Evolutionary conservation across 1,284 basidiomycete species (phyloP), one percentile per base, ranked within the genome.

Genomic region (Ceratorhiza oryzae-sativae): DNA sequence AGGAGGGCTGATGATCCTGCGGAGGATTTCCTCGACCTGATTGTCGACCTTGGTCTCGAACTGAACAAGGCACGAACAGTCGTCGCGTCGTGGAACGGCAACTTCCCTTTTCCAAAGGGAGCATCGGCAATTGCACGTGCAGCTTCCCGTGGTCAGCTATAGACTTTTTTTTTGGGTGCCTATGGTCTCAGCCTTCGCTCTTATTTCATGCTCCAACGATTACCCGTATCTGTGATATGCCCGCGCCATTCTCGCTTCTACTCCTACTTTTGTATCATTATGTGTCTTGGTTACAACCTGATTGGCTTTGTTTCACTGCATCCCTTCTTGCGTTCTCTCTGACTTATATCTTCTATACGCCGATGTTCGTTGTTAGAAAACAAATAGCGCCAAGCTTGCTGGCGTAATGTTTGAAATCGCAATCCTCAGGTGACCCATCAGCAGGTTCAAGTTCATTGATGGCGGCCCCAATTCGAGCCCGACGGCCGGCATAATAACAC

Each of bases 221-320:
- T 63, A 4, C 61, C 48, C 53, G 53, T 12, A 39, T 63, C 27
- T 49, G 61, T 39, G 48, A 55, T 41, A 56, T 68, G 49, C n/a
- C 53, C 6, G 23, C 36, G 18, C 39, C 41, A 27, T 30, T 32
- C 41, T 48, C 45, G 41, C 41, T 20, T 41, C 63, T 53, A 39
- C 67, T 49, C 20, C 32, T 70, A 56, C 67, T 49, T 27, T 23
- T 70, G 67, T 71, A 71, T 71, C 67, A 71, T 71, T 71, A 71
- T 71, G 32, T 71, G 34, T 48, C 67, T 60, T 32, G 51, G n/a
- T 18, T 45, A 45, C 42, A 45, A 18, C 18, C 42, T 39, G 23
- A 2, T n/a, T 25, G 25, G 49, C 20, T 67, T 53, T 49, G 34
- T 41, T 67, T 67, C 32, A 13, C 3, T 39, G 23, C 49, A 42